Base-by-base conservation (phyloP, 2,329 filamentous ascomycete genomes). In the Claviceps arundinis region DNA sequence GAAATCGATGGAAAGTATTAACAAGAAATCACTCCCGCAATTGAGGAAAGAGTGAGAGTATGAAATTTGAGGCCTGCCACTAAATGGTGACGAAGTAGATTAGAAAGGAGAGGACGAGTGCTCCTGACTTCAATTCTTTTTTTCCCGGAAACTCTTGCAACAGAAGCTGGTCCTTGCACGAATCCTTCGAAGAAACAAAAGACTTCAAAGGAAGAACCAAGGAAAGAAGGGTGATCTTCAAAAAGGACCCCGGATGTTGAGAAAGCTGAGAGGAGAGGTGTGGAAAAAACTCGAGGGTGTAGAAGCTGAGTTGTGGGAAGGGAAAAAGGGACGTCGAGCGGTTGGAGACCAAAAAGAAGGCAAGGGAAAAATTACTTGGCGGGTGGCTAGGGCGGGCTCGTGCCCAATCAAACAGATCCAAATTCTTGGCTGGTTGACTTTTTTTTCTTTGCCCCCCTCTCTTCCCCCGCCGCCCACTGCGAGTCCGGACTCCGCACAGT, bases 131-230 rank as follows among this genome's bases (percentile, higher is more conserved):
- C 58, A 58, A 16, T 62, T 61, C 60, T 65, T 61, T 61, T 61
- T 65, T 60, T 62, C 61, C 58, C 54, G 47, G 59, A 62, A 65
- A 65, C 56, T 58, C 61, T 64, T 59, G 54, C 59, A 64, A 60
- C 57, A 58, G 59, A 57, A 58, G 61, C 59, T 55, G 61, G 61
- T 65, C 57, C 63, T 62, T 59, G 60, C 59, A 61, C 61, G 60
- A 58, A 66, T 64, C 68, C 64, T 68, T 64, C 30, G 30, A 34
- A 34, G 63, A 69, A 70, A 67, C 70, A 68, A 30, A 63, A 64
- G 62, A 62, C 67, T 70, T 71, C 68, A 71, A 72, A 72, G 69
- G 67, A 72, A 68, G 65, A 65, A 70, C 67, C 64, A 72, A 69
- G 63, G 65, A 68, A 67, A 66, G 63, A 66, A 60, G 58, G 58